phyloP scores from a whole-genome alignment of 2,329 filamentous ascomycete species.

The Cordyceps cateniannulata region DNA sequence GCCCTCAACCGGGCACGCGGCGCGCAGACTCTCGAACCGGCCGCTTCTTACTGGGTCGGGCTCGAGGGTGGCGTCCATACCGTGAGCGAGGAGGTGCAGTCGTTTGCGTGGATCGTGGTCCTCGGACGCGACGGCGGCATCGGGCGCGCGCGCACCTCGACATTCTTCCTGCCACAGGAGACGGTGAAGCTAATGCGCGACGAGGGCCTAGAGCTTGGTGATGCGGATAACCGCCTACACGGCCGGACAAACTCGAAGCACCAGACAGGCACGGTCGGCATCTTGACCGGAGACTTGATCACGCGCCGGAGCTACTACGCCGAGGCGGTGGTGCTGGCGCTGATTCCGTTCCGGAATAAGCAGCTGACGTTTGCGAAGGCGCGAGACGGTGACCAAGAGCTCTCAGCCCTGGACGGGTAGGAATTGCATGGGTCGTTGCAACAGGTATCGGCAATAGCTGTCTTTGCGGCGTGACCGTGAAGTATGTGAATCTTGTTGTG shows the following conservation, averaged over 20 bases:
- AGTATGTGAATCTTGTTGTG: too few relatives aligned
- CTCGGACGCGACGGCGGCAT: constrained; percentile 20
- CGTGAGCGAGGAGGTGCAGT: constrained; percentile 22
- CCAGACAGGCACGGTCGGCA: constrained; percentile 31
- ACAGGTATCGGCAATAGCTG: too few relatives aligned
- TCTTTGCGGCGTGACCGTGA: too few relatives aligned
- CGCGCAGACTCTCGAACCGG: constrained; percentile 23
- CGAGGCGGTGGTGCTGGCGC: constrained; percentile 32
- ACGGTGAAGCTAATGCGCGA: constrained; percentile 27
- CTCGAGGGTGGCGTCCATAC: constrained; percentile 34
- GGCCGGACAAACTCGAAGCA: constrained; percentile 32
- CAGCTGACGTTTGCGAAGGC: constrained; percentile 24
- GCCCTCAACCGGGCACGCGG: constrained; percentile 31
- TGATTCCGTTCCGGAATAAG: constrained; percentile 34
- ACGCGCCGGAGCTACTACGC: constrained; percentile 30
- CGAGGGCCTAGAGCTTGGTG: constrained; percentile 32
- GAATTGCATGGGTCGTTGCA: too few relatives aligned
- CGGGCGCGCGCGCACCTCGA: constrained; percentile 32
- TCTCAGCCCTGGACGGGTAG: background rate
- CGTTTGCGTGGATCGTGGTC: constrained; percentile 36
- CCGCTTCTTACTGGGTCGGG: constrained; percentile 34
- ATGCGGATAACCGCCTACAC: constrained; percentile 33
- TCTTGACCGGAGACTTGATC: constrained; percentile 32
- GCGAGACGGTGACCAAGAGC: background rate
- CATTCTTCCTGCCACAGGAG: constrained; percentile 32